phyloP scores from a whole-genome alignment of 2,329 filamentous ascomycete species.

The Colletotrichum paranaense region DNA sequence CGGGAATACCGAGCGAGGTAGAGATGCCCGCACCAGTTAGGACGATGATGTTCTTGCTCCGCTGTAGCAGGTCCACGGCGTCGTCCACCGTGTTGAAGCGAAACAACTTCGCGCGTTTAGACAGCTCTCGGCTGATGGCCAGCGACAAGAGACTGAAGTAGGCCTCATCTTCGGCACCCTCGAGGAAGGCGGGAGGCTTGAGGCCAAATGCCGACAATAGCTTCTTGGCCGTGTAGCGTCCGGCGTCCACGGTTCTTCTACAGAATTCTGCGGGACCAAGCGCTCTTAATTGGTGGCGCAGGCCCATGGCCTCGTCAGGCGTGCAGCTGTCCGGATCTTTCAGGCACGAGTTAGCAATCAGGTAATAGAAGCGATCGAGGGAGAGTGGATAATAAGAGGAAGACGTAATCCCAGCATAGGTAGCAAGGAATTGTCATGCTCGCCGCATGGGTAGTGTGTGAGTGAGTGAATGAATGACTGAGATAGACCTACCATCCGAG shows the following conservation, averaged over 20 bases:
- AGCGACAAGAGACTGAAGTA: slow-evolving; percentile 82
- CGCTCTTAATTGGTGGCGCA: slow-evolving; percentile 77
- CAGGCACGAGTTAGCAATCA: slow-evolving; percentile 31
- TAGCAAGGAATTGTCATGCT: slow-evolving; percentile 26
- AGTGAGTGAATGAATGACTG: slow-evolving; percentile 2
- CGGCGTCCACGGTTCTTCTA: slow-evolving; percentile 75
- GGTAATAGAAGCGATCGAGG: not conserved
- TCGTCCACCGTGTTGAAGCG: slow-evolving; percentile 90
- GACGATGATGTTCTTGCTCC: slow-evolving; percentile 86
- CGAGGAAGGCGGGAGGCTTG: slow-evolving; percentile 77
- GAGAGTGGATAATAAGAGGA: slow-evolving; percentile 9
- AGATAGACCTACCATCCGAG: slow-evolving; percentile 53
- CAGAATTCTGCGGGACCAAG: slow-evolving; percentile 85
- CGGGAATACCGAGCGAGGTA: slow-evolving; percentile 94
- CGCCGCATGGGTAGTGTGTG: not conserved
- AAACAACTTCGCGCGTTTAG: slow-evolving; percentile 81
- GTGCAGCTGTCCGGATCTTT: slow-evolving; percentile 67
- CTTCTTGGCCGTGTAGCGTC: slow-evolving; percentile 81
- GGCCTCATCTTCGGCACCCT: slow-evolving; percentile 76
- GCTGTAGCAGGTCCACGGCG: slow-evolving; percentile 80
- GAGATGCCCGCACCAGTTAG: slow-evolving; percentile 97
- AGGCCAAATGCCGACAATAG: slow-evolving; percentile 89
- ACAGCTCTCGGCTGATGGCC: slow-evolving; percentile 83
- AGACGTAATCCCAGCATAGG: slow-evolving; percentile 20
- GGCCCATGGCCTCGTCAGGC: slow-evolving; percentile 74